Percentiles rank a stretch among this genome's conserved stretches.
phyloP scores from a whole-genome alignment of 1,284 basidiomycete genomes.

The Malassezia globosa region DNA sequence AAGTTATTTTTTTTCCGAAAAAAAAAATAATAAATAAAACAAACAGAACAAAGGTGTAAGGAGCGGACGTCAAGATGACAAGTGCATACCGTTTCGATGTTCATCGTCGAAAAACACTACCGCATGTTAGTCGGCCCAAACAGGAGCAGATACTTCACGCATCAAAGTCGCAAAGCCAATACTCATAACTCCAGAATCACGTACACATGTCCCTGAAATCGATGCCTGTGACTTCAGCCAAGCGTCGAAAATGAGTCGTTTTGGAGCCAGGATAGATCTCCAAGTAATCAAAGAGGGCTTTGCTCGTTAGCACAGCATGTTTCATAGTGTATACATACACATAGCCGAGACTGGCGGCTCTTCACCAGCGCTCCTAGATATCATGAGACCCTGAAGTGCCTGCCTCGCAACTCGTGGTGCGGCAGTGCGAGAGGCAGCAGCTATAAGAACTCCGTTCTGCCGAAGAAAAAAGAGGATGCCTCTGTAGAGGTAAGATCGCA shows the following conservation, averaged over 20 bases:
- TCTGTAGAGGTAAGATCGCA: neutral
- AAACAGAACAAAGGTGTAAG: too few species aligned
- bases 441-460: constrained; percentile 21
- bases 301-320: too few species aligned
- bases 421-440: constrained; percentile 32
- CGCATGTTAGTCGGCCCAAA: neutral
- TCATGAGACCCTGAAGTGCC: constrained; percentile 32
- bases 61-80: neutral
- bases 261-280: constrained; percentile 45
- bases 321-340: neutral
- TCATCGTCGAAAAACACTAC: constrained; percentile 44
- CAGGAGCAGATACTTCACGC: neutral
- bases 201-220: constrained; percentile 35
- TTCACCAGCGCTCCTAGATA: neutral
- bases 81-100: constrained; percentile 20
- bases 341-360: constrained; percentile 1
- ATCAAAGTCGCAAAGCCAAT: too few species aligned
- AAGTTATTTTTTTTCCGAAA: too few species aligned
- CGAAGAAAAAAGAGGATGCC: constrained; percentile 29
- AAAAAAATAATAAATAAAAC: too few species aligned
- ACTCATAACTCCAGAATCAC: neutral
- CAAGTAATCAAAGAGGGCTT: constrained; percentile 29
- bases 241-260: constrained; percentile 31
- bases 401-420: constrained; percentile 36
- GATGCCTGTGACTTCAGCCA: constrained; percentile 29